Evolutionary conservation across 345 rosid species (phyloP).

Genomic region (Salix suchowensis): DNA sequence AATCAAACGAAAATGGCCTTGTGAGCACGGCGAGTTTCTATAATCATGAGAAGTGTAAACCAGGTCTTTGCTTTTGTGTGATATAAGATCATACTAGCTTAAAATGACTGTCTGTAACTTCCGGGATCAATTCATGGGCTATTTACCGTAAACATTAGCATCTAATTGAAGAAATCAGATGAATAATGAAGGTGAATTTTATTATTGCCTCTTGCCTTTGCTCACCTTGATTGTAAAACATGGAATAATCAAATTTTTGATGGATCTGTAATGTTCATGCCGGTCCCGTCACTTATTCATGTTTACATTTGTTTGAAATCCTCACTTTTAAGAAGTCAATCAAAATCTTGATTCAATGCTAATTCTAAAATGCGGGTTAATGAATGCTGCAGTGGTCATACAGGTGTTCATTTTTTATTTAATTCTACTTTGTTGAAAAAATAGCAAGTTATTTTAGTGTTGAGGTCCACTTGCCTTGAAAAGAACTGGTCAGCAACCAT

Average conservation of each 20-base stretch:
- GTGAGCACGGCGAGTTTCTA: neutral
- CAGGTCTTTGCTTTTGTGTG: neutral
- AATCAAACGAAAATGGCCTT: neutral
- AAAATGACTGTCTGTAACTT: neutral
- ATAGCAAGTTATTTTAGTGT: neutral
- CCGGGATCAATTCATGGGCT: neutral
- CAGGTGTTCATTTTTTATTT: neutral
- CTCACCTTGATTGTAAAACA: neutral
- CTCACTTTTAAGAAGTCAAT: neutral
- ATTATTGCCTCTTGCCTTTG: neutral
- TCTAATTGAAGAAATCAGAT: neutral
- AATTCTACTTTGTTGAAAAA: neutral
- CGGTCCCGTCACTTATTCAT: neutral
- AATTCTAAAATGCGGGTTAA: neutral
- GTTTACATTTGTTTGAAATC: neutral
- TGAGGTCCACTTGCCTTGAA: neutral
- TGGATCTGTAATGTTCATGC: neutral
- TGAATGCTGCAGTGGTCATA: neutral
- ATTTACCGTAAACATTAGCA: neutral
- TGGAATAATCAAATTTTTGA: neutral
- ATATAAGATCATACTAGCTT: neutral
- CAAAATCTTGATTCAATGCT: neutral
- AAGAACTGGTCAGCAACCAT: neutral
- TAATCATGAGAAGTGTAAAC: slow-evolving; percentile 3
- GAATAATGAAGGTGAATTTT: neutral